These are phyloP conservation scores for Fusarium palustre DNA, from an alignment of 2,329 filamentous ascomycete genomes.

Conservation along the genomic window DNA sequence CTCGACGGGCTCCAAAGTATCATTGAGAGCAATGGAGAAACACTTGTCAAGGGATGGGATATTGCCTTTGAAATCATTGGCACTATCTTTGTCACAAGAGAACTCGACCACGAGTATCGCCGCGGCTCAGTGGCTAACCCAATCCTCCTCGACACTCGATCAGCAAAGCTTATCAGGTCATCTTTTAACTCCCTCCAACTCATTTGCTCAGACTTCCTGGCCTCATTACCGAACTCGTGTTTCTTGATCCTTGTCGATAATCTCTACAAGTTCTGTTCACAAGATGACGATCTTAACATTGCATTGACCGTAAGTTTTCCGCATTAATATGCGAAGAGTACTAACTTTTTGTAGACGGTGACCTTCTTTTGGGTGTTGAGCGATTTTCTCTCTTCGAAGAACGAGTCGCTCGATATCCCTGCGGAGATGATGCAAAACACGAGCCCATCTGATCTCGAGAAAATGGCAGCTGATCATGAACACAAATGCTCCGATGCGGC, in stretches of 20 bases:
- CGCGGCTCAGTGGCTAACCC: constrained; percentile 49
- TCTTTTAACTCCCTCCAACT: constrained; percentile 92
- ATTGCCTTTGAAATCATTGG: constrained; percentile 86
- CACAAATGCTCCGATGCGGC: constrained; percentile 74
- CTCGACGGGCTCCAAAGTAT: constrained; percentile 85
- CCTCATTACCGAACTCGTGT: constrained; percentile 76
- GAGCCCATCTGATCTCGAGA: constrained; percentile 63
- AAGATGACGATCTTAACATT: constrained; percentile 93
- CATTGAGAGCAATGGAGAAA: constrained; percentile 89
- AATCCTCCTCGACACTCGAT: constrained; percentile 64
- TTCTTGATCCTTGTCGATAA: constrained; percentile 85
- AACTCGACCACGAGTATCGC: constrained; percentile 50
- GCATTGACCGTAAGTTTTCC: constrained; percentile 78
- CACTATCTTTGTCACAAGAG: constrained; percentile 75
- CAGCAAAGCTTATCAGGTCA: constrained; percentile 81
- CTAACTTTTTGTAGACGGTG: constrained; percentile 70
- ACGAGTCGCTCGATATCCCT: constrained; percentile 68
- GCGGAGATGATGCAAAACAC: constrained; percentile 65
- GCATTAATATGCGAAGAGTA: no score
- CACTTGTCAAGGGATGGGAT: constrained; percentile 84
- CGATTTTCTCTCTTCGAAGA: constrained; percentile 79
- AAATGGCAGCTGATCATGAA: constrained; percentile 69
- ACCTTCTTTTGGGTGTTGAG: constrained; percentile 97
- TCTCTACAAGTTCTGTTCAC: constrained; percentile 87
- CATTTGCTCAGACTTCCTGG: constrained; percentile 93